Conservation (phyloP, 441 rosid species). For the Arabidopsis lyrata region DNA sequence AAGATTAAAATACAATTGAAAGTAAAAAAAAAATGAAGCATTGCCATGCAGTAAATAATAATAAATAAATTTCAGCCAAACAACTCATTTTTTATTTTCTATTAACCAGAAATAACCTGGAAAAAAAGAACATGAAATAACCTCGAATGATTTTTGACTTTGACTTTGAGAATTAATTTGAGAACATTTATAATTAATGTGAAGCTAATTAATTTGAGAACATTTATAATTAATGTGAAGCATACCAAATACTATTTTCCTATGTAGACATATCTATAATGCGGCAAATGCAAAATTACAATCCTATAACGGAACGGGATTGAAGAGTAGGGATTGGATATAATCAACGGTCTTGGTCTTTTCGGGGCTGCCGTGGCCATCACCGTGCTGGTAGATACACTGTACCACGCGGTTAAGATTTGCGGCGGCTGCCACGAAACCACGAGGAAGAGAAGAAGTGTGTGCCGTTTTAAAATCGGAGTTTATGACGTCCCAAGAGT, state of each 20-base stretch:
- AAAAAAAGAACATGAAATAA: no score
- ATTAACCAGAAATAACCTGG: no score
- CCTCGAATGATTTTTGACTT: no score
- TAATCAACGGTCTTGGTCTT: conserved; percentile 28
- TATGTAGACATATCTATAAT: background rate
- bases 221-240: no score
- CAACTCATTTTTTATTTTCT: background rate
- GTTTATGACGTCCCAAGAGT: conserved; percentile 48
- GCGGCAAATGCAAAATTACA: background rate
- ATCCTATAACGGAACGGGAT: background rate
- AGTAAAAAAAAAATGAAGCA: no score
- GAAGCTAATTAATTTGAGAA: no score
- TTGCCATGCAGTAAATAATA: no score
- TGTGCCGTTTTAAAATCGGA: conserved; percentile 7
- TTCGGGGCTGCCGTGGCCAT: conserved; percentile 7
- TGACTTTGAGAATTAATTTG: no score
- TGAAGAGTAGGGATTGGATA: conserved; percentile 25
- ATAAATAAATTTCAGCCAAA: background rate
- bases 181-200: no score
- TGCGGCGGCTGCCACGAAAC: conserved; percentile 25
- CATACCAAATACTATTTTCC: background rate
- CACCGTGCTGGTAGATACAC: conserved; percentile 36
- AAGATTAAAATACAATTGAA: no score
- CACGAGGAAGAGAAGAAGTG: conserved; percentile 25
- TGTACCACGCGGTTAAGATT: conserved; percentile 31